Evolutionary conservation across 2,329 filamentous ascomycete species (phyloP).

Genomic region (Purpureocillium lavendulum): DNA sequence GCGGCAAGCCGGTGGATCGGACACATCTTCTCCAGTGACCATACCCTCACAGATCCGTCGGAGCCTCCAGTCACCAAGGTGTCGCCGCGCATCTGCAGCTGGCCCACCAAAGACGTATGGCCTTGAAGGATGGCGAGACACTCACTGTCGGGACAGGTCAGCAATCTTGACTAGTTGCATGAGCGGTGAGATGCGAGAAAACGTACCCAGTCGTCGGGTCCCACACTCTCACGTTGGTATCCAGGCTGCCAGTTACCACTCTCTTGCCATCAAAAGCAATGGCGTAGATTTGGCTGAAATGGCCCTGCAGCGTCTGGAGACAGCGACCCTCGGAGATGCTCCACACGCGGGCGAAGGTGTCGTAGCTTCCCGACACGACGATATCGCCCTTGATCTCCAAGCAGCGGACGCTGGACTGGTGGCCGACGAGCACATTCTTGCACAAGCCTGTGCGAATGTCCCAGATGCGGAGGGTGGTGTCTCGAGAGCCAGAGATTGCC

Average conservation of each 20-base stretch:
- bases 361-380: slow-evolving; percentile 96
- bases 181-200: no score
- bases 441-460: slow-evolving; percentile 83
- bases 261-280: slow-evolving; percentile 93
- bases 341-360: slow-evolving; percentile 95
- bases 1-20: slow-evolving; percentile 92
- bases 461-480: slow-evolving; percentile 93
- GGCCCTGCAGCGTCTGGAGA: slow-evolving; percentile 79
- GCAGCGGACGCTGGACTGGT: slow-evolving; percentile 92
- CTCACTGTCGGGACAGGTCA: slow-evolving; percentile 40
- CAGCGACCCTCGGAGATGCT: slow-evolving; percentile 94
- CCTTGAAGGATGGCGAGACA: slow-evolving; percentile 90
- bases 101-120: slow-evolving; percentile 92
- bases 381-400: slow-evolving; percentile 94
- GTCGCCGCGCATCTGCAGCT: slow-evolving; percentile 90
- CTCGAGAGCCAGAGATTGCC: slow-evolving; percentile 90
- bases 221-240: slow-evolving; percentile 97
- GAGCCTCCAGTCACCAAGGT: slow-evolving; percentile 94
- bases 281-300: slow-evolving; percentile 98
- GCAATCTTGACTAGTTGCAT: no score
- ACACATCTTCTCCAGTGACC: slow-evolving; percentile 84
- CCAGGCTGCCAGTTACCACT: slow-evolving; percentile 90
- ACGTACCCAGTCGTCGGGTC: slow-evolving; percentile 77
- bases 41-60: slow-evolving; percentile 91
- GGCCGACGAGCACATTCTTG: slow-evolving; percentile 84